Conservation (phyloP, 768 basidiomycete genomes). For the Amanita phalloides region DNA sequence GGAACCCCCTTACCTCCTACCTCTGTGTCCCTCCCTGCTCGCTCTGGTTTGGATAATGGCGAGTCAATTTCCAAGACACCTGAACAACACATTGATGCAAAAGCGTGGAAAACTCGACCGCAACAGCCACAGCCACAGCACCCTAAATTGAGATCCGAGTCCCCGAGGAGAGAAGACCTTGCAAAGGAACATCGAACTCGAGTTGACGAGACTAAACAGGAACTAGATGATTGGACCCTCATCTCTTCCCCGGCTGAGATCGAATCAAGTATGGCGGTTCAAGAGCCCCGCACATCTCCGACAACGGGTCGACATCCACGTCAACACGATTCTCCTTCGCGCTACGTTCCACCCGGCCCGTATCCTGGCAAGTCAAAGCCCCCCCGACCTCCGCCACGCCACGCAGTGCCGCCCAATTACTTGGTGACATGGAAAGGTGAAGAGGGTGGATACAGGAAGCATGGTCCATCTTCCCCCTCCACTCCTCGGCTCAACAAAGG, state of each 20-base stretch:
- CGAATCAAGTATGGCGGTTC: slow-evolving; percentile 7
- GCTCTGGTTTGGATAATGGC: slow-evolving; percentile 43
- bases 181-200: slow-evolving; percentile 3
- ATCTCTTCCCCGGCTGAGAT: slow-evolving; percentile 11
- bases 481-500: slow-evolving; percentile 22
- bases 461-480: slow-evolving; percentile 19
- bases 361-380: slow-evolving; percentile 21
- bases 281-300: slow-evolving; percentile 7
- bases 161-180: slow-evolving; percentile 21
- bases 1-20: slow-evolving; percentile 21
- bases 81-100: slow-evolving; percentile 26
- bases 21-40: slow-evolving; percentile 23
- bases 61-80: slow-evolving; percentile 28
- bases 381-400: slow-evolving; percentile 24
- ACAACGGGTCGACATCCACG: slow-evolving; percentile 15
- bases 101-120: slow-evolving; percentile 21
- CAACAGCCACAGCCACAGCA: slow-evolving; percentile 13
- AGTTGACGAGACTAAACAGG: slow-evolving; percentile 7
- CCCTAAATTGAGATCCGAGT: slow-evolving; percentile 14
- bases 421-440: slow-evolving; percentile 42
- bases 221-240: slow-evolving; percentile 14
- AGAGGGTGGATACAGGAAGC: slow-evolving; percentile 26
- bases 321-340: slow-evolving; percentile 19
- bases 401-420: slow-evolving; percentile 33
- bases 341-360: slow-evolving; percentile 18